Conservation (phyloP, 192 early-diverging fungal genomes). For the Coemansia sp. region DNA sequence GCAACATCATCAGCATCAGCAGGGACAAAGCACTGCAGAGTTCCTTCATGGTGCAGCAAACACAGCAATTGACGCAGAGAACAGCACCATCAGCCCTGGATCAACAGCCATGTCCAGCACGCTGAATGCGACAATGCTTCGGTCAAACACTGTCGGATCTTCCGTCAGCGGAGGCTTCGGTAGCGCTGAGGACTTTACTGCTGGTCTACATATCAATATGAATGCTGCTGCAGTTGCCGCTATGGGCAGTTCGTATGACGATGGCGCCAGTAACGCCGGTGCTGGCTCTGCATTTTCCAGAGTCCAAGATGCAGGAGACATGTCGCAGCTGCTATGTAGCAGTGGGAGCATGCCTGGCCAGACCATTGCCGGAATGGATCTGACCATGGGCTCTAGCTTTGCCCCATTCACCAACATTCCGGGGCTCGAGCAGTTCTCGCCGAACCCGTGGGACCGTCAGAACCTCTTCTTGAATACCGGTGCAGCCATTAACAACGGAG, state of each 20-base stretch:
- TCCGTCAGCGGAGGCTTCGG: conserved; percentile 10
- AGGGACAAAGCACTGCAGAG: conserved; percentile 15
- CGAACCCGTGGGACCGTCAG: conserved; percentile 23
- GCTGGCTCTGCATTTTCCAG: conserved; percentile 45
- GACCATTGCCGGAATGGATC: conserved; percentile 17
- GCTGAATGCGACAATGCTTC: conserved; percentile 11
- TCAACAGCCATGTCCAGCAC: conserved; percentile 21
- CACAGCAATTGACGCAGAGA: no score
- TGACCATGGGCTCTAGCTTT: conserved; percentile 37
- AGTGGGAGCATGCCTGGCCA: conserved; percentile 1
- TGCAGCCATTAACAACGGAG: background rate
- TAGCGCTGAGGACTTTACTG: conserved; percentile 35
- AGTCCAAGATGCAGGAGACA: conserved; percentile 18
- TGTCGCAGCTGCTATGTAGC: conserved; percentile 34
- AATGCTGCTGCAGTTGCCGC: conserved; percentile 33
- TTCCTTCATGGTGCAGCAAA: conserved; percentile 19
- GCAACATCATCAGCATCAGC: conserved; percentile 4
- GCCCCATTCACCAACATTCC: conserved; percentile 36
- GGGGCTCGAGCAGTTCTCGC: conserved; percentile 35
- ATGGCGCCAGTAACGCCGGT: conserved; percentile 22
- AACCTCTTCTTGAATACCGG: conserved; percentile 12
- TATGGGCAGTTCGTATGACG: conserved; percentile 33
- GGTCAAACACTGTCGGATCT: conserved; percentile 8
- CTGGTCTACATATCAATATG: conserved; percentile 50
- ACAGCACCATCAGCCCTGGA: conserved; percentile 8